Percentiles rank a stretch among this genome's conserved stretches.
Evolutionary conservation across 2,329 filamentous ascomycete species (phyloP).

Genomic region (Ascochyta lentis): DNA sequence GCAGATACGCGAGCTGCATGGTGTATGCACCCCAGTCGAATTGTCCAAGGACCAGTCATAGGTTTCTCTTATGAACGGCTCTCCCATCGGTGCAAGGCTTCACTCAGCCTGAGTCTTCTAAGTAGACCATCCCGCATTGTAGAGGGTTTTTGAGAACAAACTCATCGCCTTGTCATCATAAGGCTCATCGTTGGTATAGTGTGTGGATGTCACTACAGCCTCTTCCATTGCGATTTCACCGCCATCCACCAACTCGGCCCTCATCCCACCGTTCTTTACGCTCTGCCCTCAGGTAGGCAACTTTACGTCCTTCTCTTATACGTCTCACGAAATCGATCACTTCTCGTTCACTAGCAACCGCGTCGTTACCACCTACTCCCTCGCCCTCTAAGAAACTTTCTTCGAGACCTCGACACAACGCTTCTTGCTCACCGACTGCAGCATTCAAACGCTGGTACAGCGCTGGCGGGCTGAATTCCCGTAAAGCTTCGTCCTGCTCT

Average conservation of each 20-base stretch:
- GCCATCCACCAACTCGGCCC: constrained; percentile 92
- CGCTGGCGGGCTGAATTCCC: constrained; percentile 83
- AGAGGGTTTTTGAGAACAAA: neutral
- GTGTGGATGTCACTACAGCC: neutral
- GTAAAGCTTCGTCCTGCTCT: constrained; percentile 85
- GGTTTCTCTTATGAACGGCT: too few species aligned
- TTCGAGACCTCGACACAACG: constrained; percentile 80
- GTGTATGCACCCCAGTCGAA: too few species aligned
- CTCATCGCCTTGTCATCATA: neutral
- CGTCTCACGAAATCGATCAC: constrained; percentile 82
- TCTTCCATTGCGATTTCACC: constrained; percentile 46
- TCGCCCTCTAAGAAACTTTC: constrained; percentile 85
- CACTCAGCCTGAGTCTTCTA: neutral
- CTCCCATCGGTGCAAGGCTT: neutral
- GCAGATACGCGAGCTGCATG: too few species aligned
- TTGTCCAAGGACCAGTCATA: too few species aligned
- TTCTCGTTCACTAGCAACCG: constrained; percentile 76
- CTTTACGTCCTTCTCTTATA: constrained; percentile 79
- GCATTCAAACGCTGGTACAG: constrained; percentile 82
- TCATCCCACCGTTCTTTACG: constrained; percentile 95
- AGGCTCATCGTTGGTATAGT: neutral
- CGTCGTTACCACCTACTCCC: constrained; percentile 50
- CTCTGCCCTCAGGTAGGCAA: constrained; percentile 82
- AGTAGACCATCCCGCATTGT: neutral
- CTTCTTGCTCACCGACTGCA: constrained; percentile 81